A percentile compares a stretch with the other conserved stretches of the same genome.
phyloP scores from a whole-genome alignment of 2,329 filamentous ascomycete species.

The Beauveria sp. region DNA sequence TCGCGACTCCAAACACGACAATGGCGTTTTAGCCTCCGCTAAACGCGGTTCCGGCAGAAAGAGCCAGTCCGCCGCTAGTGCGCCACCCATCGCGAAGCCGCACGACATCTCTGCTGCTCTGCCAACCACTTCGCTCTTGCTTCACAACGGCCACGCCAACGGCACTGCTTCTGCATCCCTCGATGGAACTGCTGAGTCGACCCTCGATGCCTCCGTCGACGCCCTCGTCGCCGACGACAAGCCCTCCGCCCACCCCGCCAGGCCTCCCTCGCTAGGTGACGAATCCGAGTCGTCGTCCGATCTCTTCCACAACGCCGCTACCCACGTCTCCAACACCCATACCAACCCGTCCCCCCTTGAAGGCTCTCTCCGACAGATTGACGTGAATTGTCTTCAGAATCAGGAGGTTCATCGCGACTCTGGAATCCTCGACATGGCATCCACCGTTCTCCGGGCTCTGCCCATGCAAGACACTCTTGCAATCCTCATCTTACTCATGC shows the following conservation, averaged over 20 bases:
- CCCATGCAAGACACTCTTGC: conserved; percentile 92
- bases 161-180: background rate
- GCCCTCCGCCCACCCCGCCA: background rate
- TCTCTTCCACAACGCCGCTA: conserved; percentile 25
- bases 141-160: conserved; percentile 12
- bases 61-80: conserved; percentile 32
- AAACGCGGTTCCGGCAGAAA: conserved; percentile 35
- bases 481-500: conserved; percentile 91
- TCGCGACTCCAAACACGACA: conserved; percentile 74
- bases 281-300: conserved; percentile 25
- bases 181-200: background rate
- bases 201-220: background rate
- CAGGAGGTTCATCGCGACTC: conserved; percentile 61
- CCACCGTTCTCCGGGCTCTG: conserved; percentile 82
- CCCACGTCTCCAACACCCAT: conserved; percentile 20
- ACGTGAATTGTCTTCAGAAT: conserved; percentile 62
- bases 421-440: conserved; percentile 67
- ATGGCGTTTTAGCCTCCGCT: conserved; percentile 64
- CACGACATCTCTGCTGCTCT: conserved; percentile 21
- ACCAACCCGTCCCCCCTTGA: conserved; percentile 29
- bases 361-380: conserved; percentile 55
- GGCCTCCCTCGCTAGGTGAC: conserved; percentile 4
- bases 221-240: conserved; percentile 1
- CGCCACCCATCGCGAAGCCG: conserved; percentile 30
- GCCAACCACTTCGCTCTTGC: conserved; percentile 17